Conservation (phyloP, 2,329 filamentous ascomycete species). For the Didymella arachidicola region DNA sequence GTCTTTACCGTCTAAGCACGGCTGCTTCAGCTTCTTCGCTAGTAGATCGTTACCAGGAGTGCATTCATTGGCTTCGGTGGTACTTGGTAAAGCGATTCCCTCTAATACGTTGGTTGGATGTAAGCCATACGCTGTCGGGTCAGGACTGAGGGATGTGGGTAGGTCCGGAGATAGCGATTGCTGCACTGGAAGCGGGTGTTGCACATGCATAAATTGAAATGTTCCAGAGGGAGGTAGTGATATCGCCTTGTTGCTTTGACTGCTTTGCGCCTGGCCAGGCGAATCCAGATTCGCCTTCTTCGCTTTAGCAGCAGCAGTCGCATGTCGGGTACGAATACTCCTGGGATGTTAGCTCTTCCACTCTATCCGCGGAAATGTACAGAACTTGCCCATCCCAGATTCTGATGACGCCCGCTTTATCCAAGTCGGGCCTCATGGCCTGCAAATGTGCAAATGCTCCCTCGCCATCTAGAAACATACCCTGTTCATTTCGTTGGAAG, state of each 20-base stretch:
- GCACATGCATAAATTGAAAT: background rate
- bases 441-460: background rate
- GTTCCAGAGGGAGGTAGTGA: background rate
- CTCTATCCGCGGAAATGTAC: background rate
- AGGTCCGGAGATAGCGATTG: background rate
- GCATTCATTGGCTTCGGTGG: background rate
- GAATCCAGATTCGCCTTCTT: background rate
- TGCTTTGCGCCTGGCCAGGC: background rate
- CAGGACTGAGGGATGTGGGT: background rate
- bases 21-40: constrained; percentile 6
- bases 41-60: background rate
- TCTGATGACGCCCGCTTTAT: accelerated
- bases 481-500: background rate
- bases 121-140: background rate
- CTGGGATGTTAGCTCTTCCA: background rate
- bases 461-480: background rate
- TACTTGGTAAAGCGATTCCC: background rate
- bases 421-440: background rate
- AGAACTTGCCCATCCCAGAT: background rate
- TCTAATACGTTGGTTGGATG: background rate
- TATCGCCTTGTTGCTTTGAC: background rate
- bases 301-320: background rate
- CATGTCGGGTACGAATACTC: background rate
- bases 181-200: background rate
- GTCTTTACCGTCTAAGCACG: background rate